These are phyloP conservation scores for Dacryopinax primogenitus DNA, from an alignment of 768 basidiomycete genomes.

Conservation along the genomic window DNA sequence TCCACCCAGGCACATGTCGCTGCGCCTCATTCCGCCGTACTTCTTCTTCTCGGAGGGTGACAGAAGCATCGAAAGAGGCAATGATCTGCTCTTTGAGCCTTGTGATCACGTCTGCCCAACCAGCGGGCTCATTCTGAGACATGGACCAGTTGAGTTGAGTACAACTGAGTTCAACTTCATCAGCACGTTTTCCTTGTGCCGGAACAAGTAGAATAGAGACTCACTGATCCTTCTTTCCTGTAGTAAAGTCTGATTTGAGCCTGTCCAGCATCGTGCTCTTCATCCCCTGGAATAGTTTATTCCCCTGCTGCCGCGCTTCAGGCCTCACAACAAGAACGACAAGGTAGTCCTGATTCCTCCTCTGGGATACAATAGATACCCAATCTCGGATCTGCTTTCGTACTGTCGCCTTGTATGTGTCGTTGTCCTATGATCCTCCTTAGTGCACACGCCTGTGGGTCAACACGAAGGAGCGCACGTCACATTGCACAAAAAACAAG, in stretches of 20 bases:
- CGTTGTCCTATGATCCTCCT: constrained; percentile 37
- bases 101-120: constrained; percentile 77
- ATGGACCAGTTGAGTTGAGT: constrained; percentile 67
- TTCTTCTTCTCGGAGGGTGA: constrained; percentile 76
- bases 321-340: constrained; percentile 75
- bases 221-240: constrained; percentile 75
- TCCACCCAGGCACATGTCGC: constrained; percentile 91
- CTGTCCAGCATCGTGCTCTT: constrained; percentile 80
- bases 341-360: constrained; percentile 87
- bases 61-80: constrained; percentile 66
- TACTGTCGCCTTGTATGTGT: constrained; percentile 62
- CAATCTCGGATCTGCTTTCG: constrained; percentile 89
- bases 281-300: constrained; percentile 62
- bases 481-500: constrained; percentile 74
- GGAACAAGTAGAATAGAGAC: constrained; percentile 6
- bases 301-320: constrained; percentile 45
- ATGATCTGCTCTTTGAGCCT: constrained; percentile 84
- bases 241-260: constrained; percentile 82
- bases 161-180: constrained; percentile 40
- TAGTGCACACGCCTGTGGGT: background rate
- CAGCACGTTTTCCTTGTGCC: constrained; percentile 1
- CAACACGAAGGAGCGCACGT: constrained; percentile 40
- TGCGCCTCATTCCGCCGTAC: constrained; percentile 80
- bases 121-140: constrained; percentile 57
- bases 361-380: constrained; percentile 49